Evolutionary conservation across 1,139 yeast species (phyloP).

Genomic region (Scheffersomyces illinoinensis): DNA sequence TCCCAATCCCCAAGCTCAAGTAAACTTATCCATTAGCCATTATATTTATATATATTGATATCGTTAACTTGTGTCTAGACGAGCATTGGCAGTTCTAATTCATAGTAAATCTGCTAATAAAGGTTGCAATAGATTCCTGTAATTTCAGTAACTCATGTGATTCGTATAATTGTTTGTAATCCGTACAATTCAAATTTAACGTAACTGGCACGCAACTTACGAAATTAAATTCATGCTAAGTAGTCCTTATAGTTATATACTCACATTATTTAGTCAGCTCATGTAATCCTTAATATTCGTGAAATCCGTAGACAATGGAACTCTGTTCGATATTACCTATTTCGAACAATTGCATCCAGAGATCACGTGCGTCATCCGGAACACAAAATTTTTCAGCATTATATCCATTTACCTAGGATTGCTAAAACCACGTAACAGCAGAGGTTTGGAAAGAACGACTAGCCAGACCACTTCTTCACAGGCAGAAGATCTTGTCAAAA

Average conservation of each 20-base stretch:
- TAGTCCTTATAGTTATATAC: too few relatives aligned
- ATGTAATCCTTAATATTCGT: neutral
- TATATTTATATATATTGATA: neutral
- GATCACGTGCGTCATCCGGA: constrained; percentile 14
- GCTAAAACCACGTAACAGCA: neutral
- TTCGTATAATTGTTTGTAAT: too few relatives aligned
- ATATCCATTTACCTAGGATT: constrained; percentile 1
- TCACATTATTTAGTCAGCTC: too few relatives aligned
- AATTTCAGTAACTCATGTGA: neutral
- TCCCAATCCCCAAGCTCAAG: neutral
- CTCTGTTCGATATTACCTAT: constrained; percentile 2
- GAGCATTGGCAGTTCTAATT: neutral
- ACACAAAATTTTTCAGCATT: constrained; percentile 14
- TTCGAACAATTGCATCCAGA: neutral
- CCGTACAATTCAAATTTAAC: too few relatives aligned
- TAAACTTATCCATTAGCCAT: neutral
- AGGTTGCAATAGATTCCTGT: neutral
- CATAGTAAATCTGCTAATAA: neutral
- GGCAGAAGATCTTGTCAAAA: constrained; percentile 3
- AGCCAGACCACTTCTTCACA: constrained; percentile 1
- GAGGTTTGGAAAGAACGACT: neutral
- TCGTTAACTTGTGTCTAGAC: neutral
- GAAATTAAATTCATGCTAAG: too few relatives aligned
- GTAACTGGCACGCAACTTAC: too few relatives aligned
- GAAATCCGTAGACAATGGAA: neutral